Evolutionary conservation across 495 filamentous ascomycete genomes (phyloP).

Genomic region (Annulohypoxylon stygium): DNA sequence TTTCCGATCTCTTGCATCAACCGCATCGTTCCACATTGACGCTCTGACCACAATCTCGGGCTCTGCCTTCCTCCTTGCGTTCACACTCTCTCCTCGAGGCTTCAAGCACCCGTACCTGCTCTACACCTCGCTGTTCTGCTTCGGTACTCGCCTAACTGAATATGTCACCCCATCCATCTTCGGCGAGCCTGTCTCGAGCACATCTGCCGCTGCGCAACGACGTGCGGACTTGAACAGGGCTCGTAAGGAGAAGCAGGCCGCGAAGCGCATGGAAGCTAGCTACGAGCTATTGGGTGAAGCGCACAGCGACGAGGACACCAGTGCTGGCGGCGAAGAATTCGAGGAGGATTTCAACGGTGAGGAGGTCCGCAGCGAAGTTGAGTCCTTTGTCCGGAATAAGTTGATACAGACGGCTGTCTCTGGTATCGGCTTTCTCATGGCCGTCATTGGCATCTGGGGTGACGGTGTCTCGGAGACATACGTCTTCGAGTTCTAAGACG

Average conservation of each 20-base stretch:
- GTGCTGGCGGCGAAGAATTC: constrained; percentile 61
- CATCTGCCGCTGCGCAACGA: constrained; percentile 43
- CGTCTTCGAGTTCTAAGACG: constrained; percentile 31
- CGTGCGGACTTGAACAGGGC: constrained; percentile 43
- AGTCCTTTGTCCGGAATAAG: constrained; percentile 72
- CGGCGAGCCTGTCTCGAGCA: constrained; percentile 37
- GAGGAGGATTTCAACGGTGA: constrained; percentile 82
- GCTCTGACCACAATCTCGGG: constrained; percentile 71
- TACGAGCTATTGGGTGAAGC: constrained; percentile 73
- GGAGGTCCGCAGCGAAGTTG: constrained; percentile 78
- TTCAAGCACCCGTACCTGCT: constrained; percentile 86
- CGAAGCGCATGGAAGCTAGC: constrained; percentile 65
- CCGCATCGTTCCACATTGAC: constrained; percentile 70
- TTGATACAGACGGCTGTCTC: constrained; percentile 70
- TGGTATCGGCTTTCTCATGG: constrained; percentile 77
- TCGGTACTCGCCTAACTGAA: constrained; percentile 68
- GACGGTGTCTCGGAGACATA: constrained; percentile 65
- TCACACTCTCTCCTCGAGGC: constrained; percentile 74
- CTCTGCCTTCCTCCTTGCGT: constrained; percentile 78
- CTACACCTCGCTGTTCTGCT: constrained; percentile 75
- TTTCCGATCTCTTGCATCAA: constrained; percentile 71
- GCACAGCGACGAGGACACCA: constrained; percentile 60
- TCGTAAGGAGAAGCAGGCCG: constrained; percentile 45
- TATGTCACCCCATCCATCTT: constrained; percentile 67
- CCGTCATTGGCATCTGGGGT: constrained; percentile 89